Evolutionary conservation across 352 stramenopile species (phyloP), one percentile per base, ranked within the genome.

Genomic region (Pythium utonaiense): DNA sequence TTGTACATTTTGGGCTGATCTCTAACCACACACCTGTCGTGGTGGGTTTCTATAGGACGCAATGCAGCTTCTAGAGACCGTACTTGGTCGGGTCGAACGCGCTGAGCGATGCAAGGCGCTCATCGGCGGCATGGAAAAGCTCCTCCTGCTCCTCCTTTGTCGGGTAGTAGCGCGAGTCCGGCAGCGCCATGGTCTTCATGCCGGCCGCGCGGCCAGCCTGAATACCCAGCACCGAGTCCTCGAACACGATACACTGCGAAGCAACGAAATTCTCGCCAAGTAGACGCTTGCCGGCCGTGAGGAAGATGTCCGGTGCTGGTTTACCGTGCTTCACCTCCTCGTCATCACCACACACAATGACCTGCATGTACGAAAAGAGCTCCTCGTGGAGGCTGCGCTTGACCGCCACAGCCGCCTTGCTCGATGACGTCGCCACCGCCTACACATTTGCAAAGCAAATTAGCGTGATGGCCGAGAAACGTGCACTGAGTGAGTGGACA

Each of bases 231-330:
- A 86, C 66, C 31, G 84, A 91, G 70, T 93, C 84, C 49, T 93
- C 84, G 50, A 92, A 89, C 53, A 91, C 78, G 54, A 91, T 64
- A 56, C 75, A 91, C 38, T 67, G 64, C n/a, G 75, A 70, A 6
- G 73, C 59, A 24, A 66, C 69, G 30, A 80, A 64, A 25, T 69
- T 62, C 3, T 76, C 54, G 36, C 71, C 64, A 51, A 85, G 75
- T 19, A 93, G 67, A 6, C 83, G 72, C 55, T 80, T 68, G 10
- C 70, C 80, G 3, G 85, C 83, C 6, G 71, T 76, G 33, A 86
- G 70, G 55, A 94, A 94, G 72, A 94, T 94, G 59, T 94, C 83
- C 9, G 85, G 85, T 40, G 76, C 78, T 5, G 85, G 85, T 50
- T 94, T 94, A 49, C 85, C 85, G 21, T 62, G 64, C 51, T 80